phyloP scores from a whole-genome alignment of 176 grass and related monocot genomes.

The Rhynchospora pubera region DNA sequence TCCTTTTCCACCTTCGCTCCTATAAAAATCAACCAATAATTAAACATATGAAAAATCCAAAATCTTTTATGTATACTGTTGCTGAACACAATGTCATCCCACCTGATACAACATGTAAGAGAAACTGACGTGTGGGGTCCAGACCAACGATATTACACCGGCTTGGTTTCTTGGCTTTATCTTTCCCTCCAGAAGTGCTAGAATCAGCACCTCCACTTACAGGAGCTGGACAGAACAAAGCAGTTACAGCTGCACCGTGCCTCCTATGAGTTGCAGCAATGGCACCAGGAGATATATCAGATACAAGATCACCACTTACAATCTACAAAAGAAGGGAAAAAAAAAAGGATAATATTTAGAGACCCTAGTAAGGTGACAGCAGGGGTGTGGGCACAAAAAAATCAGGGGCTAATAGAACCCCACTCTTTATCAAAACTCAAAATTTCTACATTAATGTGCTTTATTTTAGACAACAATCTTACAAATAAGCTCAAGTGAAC shows the following conservation, averaged over 20 bases:
- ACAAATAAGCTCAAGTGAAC: background rate
- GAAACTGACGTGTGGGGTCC: conserved; percentile 72
- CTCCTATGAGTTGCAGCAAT: conserved; percentile 90
- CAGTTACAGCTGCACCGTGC: conserved; percentile 81
- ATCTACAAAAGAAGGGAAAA: conserved; percentile 39
- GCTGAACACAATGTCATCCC: conserved; percentile 5
- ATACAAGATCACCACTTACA: conserved; percentile 81
- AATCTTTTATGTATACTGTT: background rate
- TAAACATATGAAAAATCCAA: conserved; percentile 26
- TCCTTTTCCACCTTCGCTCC: conserved; percentile 82
- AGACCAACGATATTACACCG: conserved; percentile 77
- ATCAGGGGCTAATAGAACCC: too few relatives aligned
- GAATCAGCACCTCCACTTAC: conserved; percentile 71
- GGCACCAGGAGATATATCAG: conserved; percentile 81
- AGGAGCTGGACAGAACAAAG: conserved; percentile 75
- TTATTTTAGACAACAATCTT: background rate
- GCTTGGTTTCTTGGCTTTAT: conserved; percentile 86
- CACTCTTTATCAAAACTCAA: too few relatives aligned
- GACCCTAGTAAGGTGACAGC: background rate
- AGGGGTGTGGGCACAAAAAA: background rate
- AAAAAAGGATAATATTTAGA: background rate
- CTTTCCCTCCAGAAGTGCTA: conserved; percentile 74
- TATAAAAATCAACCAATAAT: conserved; percentile 29
- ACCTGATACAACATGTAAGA: conserved; percentile 91
- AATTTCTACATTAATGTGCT: background rate